A percentile compares a stretch with the other conserved stretches of the same genome.
Conservation (phyloP, 768 basidiomycete species). For the Chalciporus chontae region DNA sequence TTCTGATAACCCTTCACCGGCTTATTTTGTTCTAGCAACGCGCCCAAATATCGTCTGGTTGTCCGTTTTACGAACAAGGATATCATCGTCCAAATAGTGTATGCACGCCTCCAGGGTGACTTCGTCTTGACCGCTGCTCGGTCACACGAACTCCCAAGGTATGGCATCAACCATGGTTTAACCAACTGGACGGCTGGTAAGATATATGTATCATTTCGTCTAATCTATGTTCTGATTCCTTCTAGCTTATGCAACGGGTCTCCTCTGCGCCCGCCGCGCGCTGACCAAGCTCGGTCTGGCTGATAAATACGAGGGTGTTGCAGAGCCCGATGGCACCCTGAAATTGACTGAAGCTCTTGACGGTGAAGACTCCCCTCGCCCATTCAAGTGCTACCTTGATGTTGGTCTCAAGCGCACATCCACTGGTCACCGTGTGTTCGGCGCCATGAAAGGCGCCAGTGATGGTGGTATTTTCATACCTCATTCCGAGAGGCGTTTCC, state of each 20-base stretch:
- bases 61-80: conserved; percentile 99
- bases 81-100: conserved; percentile 92
- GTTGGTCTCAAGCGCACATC: conserved; percentile 98
- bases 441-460: conserved; percentile 96
- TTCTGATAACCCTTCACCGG: not conserved
- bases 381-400: conserved; percentile 99
- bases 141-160: conserved; percentile 89
- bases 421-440: conserved; percentile 95
- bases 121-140: conserved; percentile 85
- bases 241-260: conserved; percentile 92
- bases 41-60: conserved; percentile 96
- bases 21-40: conserved; percentile 55
- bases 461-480: conserved; percentile 98
- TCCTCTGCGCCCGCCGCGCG: conserved; percentile 92
- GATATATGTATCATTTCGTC: conserved; percentile 10
- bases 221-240: conserved; percentile 1
- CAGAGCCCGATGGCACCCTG: conserved; percentile 87
- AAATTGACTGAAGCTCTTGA: conserved; percentile 81
- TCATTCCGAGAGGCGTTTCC: conserved; percentile 97
- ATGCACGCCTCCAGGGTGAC: conserved; percentile 97
- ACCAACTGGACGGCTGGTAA: conserved; percentile 98
- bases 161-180: conserved; percentile 96
- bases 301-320: conserved; percentile 95
- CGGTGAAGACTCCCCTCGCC: conserved; percentile 90
- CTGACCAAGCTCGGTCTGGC: conserved; percentile 93